Conservation (phyloP, 2,329 filamentous ascomycete genomes). For the Endoconidiophora polonica region DNA sequence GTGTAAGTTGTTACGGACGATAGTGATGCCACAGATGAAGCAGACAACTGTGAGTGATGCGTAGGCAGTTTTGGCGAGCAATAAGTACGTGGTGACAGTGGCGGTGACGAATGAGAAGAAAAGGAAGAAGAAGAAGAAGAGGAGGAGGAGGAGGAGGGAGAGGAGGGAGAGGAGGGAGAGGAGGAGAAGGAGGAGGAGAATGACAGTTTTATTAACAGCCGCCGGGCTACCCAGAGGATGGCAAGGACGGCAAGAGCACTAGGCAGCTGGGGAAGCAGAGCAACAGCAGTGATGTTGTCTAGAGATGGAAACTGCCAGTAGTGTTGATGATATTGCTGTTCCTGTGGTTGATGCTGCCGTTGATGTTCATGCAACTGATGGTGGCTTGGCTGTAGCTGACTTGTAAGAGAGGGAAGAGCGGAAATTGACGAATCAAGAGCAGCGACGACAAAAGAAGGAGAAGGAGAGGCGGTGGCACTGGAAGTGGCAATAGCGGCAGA, state of each 20-base stretch:
- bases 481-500: too few species aligned
- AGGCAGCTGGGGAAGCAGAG: conserved; percentile 1
- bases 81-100: not conserved
- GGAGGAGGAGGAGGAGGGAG: not conserved
- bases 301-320: not conserved
- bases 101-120: not conserved
- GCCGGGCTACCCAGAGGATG: not conserved
- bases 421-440: not conserved
- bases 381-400: not conserved
- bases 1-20: conserved; percentile 8
- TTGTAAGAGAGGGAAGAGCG: not conserved
- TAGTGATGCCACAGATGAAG: not conserved
- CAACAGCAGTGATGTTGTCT: not conserved
- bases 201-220: conserved; percentile 1
- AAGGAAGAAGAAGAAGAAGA: not conserved
- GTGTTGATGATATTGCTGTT: not conserved
- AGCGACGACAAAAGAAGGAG: not conserved
- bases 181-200: not conserved
- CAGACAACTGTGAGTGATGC: not conserved
- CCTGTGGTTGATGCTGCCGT: conserved; percentile 1
- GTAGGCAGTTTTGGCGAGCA: not conserved
- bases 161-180: not conserved
- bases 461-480: too few species aligned
- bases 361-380: not conserved
- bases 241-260: conserved; percentile 1